Base-by-base conservation (phyloP, 1,139 yeast genomes). In the Kodamaea anthophila region DNA sequence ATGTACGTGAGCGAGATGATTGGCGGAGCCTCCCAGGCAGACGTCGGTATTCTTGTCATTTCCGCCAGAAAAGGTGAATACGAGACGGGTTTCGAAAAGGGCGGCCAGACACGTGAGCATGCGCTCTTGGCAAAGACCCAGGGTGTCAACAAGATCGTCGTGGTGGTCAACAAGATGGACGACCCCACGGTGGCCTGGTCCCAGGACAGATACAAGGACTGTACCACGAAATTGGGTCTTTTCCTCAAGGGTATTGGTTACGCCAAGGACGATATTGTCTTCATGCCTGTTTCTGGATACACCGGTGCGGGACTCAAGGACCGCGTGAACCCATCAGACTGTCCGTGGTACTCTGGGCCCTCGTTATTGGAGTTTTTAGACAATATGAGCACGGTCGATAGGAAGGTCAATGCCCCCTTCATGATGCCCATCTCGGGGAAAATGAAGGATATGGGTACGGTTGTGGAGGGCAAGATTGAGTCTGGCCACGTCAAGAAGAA, bases 21-120 rank as follows among this genome's bases (percentile, higher is more conserved):
- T 70, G 97, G 97, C 49, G 98, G 98, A 60, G 98, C 98, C 9
- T 87, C 98, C 24, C 99, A 91, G 67, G 98, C 97, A 31, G 98
- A 91, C 63, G 91, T 91, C 41, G 98, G 97, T 61, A 78, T 91
- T 46, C 75, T 91, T 55, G 97, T 91, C 36, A 91, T 91, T 49
- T 85, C 95, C 44, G 97, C 97, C 39, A 85, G 98, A 74, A 87
- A 87, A 66, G 98, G 98, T 64, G 98, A 91, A 62, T 91, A 88
- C 65, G 98, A 91, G 69, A 93, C 98, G 39, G 98, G 98, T 42
- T 91, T 91, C 58, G 97, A 93, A 70, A 85, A 88, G 68, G 97
- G 97, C 49, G 98, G 98, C 44, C 97, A 91, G 67, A 88, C 98
- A 40, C 81, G 97, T 67, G 98, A 91, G 70, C 98, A 91, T 58